Evolutionary conservation across 805 yeast species (phyloP).

Genomic region (Ogataea sp.): DNA sequence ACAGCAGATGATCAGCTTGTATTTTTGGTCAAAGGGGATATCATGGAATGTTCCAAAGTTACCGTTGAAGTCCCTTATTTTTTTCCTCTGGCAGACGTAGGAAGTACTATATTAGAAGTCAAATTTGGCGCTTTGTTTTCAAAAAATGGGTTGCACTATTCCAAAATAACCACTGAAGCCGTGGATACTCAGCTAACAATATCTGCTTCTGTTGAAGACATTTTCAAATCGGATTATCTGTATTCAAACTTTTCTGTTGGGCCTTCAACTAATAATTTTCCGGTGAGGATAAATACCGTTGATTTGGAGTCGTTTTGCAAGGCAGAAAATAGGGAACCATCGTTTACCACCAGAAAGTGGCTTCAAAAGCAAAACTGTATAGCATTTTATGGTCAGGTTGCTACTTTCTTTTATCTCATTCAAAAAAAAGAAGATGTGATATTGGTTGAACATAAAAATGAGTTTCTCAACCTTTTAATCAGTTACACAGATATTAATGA

Average conservation of each 20-base stretch:
- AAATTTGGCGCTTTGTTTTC: constrained; percentile 13
- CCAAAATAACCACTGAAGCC: constrained; percentile 10
- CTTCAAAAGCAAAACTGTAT: constrained; percentile 29
- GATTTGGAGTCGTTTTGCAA: constrained; percentile 19
- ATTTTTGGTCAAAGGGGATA: neutral
- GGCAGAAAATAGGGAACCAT: constrained; percentile 6
- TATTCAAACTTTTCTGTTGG: constrained; percentile 67
- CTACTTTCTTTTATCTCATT: constrained; percentile 52
- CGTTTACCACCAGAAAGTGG: constrained; percentile 18
- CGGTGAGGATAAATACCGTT: constrained; percentile 44
- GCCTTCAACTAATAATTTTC: constrained; percentile 40
- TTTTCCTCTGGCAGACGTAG: constrained; percentile 24
- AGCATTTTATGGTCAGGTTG: constrained; percentile 66
- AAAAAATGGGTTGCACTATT: constrained; percentile 12
- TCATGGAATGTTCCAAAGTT: constrained; percentile 6
- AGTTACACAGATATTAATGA: constrained; percentile 36
- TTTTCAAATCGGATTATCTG: constrained; percentile 47
- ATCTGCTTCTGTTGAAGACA: constrained; percentile 77
- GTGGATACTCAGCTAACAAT: constrained; percentile 50
- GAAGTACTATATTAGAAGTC: constrained; percentile 19
- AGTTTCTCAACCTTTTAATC: constrained; percentile 34
- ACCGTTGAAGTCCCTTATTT: constrained; percentile 21
- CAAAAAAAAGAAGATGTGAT: constrained; percentile 13
- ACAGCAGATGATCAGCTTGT: neutral
- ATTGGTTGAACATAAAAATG: constrained; percentile 9